Base-by-base conservation (phyloP, 116 monocot species). In the Trichopus zeylanicus region DNA sequence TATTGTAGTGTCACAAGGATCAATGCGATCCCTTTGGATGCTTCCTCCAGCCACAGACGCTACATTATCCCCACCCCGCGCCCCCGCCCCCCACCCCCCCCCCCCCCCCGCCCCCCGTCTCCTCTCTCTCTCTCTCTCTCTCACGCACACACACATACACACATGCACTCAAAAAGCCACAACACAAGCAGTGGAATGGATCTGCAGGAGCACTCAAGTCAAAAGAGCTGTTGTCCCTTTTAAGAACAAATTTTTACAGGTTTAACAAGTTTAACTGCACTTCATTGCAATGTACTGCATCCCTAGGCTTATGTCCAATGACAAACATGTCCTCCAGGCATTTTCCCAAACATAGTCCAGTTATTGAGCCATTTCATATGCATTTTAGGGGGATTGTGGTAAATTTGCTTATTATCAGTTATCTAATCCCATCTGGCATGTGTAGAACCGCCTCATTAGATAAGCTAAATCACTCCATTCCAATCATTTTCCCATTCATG, bases 21-120 rank as follows among this genome's bases (percentile, higher is more conserved):
- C 46, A 49, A 52, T 55, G 30, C 46, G 55, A 65, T 54, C 37
- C 37, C 52, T 60, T 60, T 57, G 69, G 60, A 73, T 73, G 66
- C 67, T 60, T 73, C 66, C 73, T 56, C 61, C 4, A 29, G 53
- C 48, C 73, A 66, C 31, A 58, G 13, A 7, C 18, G 4, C 3
- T 31, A 11, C 8, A 37, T 37, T n/a, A n/a, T n/a, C n/a, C n/a
- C n/a, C n/a, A 37, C 37, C 15, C 8, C 8, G 5, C 37, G 15
- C 15, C 37, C 37, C 15, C 15, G 37, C 15, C 15, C 15, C 15
- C 19, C 23, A 29, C 29, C 29, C 62, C 29, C 27, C 30, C 22
- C 6, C 29, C 24, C n/a, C 26, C 29, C 29, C 60, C n/a, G 37
- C n/a, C 60, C 28, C 1, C 46, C 60, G 13, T 28, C 26, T 20